A percentile compares a stretch with the other conserved stretches of the same genome.
Evolutionary conservation across 2,329 filamentous ascomycete genomes (phyloP).

Genomic region (Penicillium concentricum): DNA sequence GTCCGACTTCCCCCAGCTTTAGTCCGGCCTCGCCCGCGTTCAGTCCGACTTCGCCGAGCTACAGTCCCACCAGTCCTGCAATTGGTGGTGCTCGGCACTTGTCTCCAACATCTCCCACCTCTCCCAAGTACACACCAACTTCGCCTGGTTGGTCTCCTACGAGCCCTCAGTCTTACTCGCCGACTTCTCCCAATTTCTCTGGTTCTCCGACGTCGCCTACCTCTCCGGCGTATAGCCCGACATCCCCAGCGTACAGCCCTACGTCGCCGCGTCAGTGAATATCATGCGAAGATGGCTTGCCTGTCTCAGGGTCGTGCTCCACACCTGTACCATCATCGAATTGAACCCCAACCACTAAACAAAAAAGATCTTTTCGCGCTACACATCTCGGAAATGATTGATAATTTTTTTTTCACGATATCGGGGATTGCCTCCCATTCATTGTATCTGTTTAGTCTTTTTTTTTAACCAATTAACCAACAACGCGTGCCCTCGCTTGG

Average conservation of each 20-base stretch:
- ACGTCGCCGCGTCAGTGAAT: slow-evolving; percentile 46
- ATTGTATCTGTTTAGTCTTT: slow-evolving; percentile 34
- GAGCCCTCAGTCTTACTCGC: slow-evolving; percentile 51
- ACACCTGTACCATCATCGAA: slow-evolving; percentile 42
- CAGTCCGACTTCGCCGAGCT: slow-evolving; percentile 59
- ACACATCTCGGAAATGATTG: slow-evolving; percentile 39
- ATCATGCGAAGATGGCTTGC: slow-evolving; percentile 21
- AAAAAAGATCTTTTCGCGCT: slow-evolving; percentile 40
- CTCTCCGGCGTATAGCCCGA: slow-evolving; percentile 46
- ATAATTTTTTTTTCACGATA: slow-evolving; percentile 36
- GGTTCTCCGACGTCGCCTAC: slow-evolving; percentile 46
- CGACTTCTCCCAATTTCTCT: slow-evolving; percentile 50
- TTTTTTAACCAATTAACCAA: slow-evolving; percentile 6
- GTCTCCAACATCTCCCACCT: slow-evolving; percentile 49
- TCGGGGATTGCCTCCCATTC: slow-evolving; percentile 29
- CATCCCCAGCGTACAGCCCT: slow-evolving; percentile 45
- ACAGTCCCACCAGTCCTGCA: slow-evolving; percentile 56
- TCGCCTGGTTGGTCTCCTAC: slow-evolving; percentile 53
- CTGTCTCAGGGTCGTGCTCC: slow-evolving; percentile 25
- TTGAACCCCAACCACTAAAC: slow-evolving; percentile 28
- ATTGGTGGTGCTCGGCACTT: slow-evolving; percentile 44
- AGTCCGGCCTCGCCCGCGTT: slow-evolving; percentile 52
- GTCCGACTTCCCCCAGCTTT: slow-evolving; percentile 58
- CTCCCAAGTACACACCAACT: slow-evolving; percentile 56
- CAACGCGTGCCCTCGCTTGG: slow-evolving; percentile 17